A percentile compares a stretch with the other conserved stretches of the same genome.
Conservation (phyloP, 1,284 basidiomycete species). For the Mycosarcoma maydis region DNA sequence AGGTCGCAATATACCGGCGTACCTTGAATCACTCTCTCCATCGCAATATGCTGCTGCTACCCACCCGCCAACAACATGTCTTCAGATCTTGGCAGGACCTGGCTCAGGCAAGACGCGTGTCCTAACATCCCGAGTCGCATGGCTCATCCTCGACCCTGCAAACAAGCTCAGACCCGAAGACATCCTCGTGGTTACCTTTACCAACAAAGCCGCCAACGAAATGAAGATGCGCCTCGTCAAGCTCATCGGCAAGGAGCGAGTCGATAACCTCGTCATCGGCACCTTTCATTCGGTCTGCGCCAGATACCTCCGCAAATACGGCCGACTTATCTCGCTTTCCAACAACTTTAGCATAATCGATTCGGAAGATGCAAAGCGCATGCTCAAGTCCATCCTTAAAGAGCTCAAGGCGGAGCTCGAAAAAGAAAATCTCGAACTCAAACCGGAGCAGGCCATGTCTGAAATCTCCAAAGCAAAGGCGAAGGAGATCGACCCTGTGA, state of each 20-base stretch:
- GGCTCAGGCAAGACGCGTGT: constrained; percentile 66
- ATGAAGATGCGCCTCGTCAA: constrained; percentile 79
- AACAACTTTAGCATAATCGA: constrained; percentile 86
- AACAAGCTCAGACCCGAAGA: constrained; percentile 54
- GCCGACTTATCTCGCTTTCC: constrained; percentile 73
- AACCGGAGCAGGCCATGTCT: constrained; percentile 73
- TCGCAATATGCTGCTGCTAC: constrained; percentile 61
- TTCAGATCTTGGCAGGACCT: constrained; percentile 64
- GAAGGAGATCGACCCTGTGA: constrained; percentile 69
- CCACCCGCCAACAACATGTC: constrained; percentile 46
- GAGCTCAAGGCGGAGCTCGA: constrained; percentile 70
- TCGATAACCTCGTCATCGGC: constrained; percentile 74
- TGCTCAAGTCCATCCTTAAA: constrained; percentile 75
- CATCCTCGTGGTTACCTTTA: constrained; percentile 68
- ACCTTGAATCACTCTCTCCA: constrained; percentile 46
- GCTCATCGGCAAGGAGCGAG: constrained; percentile 76
- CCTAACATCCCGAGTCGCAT: constrained; percentile 61
- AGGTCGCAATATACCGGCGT: constrained; percentile 6
- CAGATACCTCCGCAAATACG: constrained; percentile 76
- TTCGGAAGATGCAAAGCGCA: constrained; percentile 80
- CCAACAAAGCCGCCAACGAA: constrained; percentile 87
- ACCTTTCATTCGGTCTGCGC: constrained; percentile 87
- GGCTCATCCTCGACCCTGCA: constrained; percentile 53
- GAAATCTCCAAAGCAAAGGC: constrained; percentile 85
- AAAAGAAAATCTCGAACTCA: constrained; percentile 72